Base-by-base conservation (phyloP, 192 early-diverging fungal genomes). In the Coemansia sp. region DNA sequence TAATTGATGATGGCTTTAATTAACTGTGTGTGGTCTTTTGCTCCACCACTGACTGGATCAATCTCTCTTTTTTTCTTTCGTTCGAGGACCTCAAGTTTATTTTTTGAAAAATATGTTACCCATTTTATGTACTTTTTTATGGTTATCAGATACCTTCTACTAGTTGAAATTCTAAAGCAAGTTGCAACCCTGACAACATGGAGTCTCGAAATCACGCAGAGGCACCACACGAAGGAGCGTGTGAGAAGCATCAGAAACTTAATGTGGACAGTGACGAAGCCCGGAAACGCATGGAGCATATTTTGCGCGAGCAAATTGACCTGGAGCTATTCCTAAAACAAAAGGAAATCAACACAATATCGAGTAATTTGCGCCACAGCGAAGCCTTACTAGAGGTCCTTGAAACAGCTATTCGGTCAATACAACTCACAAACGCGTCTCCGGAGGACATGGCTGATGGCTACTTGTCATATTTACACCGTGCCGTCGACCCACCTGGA, bases 291-390 rank as follows among this genome's bases (percentile, higher is more conserved):
- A 69, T 89, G 15, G 65, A 72, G 40, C 77, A 83, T 53, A 85
- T 90, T 42, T 77, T 93, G 44, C 84, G 86, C 53, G 88, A 88
- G 67, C 89, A 94, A 74, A 86, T 94, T 63, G 91, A 94, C 76
- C 76, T 92, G 11, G 92, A 94, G 71, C 83, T 94, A 56, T 88
- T 86, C 54, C 53, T 90, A 57, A 90, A 91, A 50, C 86, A 91
- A 56, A 85, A 81, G 50, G 92, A 92, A 62, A 67, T 89, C 12
- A 78, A 77, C 5, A 69, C 85, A n/a, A 92, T 94, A 47, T 56
- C 83, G 23, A 65, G 81, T 37, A 87, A 91, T 44, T 78, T 94
- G 16, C 78, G 64, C 16, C 89, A 86, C 63, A 85, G 86, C 26
- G 86, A 91, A 67, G 72, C 75, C 39, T 65, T 85, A 61, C 74